Percentiles rank a stretch among this genome's conserved stretches.
phyloP scores from a whole-genome alignment of 441 rosid genomes.

The Syzygium syzygioides region DNA sequence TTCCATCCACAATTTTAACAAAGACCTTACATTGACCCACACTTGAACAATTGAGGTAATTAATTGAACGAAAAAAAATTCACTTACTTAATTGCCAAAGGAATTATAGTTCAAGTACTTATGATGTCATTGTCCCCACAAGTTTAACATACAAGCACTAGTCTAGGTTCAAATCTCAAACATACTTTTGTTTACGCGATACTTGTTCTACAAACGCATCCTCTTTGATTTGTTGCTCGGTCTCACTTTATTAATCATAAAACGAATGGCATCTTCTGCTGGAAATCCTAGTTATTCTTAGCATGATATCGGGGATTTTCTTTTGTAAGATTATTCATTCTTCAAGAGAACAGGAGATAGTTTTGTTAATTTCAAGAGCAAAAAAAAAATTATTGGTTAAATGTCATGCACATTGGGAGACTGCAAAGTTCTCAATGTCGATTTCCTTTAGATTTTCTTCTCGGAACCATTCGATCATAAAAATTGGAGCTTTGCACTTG shows the following conservation, averaged over 20 bases:
- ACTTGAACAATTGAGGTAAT: not conserved
- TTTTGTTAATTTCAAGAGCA: rapidly evolving
- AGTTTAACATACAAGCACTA: rapidly evolving
- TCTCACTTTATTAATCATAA: not conserved
- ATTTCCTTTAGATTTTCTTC: too few relatives aligned
- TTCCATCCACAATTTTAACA: rapidly evolving
- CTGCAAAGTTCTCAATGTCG: rapidly evolving
- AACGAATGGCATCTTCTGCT: too few relatives aligned
- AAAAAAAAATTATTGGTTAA: not conserved
- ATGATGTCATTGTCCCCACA: rapidly evolving
- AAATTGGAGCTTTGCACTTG: too few relatives aligned
- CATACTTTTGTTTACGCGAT: rapidly evolving
- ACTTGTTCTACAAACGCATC: not conserved
- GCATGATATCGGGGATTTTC: not conserved
- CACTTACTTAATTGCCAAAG: rapidly evolving
- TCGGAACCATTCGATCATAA: too few relatives aligned
- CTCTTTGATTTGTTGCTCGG: not conserved
- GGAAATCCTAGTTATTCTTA: too few relatives aligned
- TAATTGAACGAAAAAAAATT: not conserved
- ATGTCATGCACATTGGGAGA: not conserved
- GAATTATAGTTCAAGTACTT: not conserved
- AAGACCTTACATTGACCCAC: rapidly evolving
- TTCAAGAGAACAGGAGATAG: not conserved
- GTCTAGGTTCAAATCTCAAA: not conserved
- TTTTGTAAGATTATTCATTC: not conserved